Conservation (phyloP, 441 rosid species). For the Erodium trifolium region DNA sequence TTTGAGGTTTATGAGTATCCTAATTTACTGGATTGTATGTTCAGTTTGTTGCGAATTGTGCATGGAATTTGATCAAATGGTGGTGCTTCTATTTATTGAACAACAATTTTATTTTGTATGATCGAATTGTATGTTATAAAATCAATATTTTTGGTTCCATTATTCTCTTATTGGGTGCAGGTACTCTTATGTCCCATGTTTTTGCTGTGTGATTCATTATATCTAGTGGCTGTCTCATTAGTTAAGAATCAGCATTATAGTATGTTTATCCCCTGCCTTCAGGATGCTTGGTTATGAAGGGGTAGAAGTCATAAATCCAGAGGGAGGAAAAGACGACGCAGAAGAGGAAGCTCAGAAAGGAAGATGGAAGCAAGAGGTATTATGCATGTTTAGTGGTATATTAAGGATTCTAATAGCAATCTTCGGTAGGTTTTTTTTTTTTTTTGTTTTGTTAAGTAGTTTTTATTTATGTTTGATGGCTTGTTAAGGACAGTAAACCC, state of each 20-base stretch:
- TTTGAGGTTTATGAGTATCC: not conserved
- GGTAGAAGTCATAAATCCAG: slow-evolving; percentile 61
- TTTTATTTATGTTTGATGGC: not conserved
- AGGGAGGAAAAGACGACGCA: slow-evolving; percentile 64
- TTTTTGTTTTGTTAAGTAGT: not conserved
- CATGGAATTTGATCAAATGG: not conserved
- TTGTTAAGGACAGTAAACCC: slow-evolving; percentile 1
- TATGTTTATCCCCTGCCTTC: slow-evolving; percentile 7
- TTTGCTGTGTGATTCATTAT: not conserved
- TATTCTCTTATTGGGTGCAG: no score
- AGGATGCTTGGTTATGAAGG: slow-evolving; percentile 51
- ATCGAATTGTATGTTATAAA: not conserved
- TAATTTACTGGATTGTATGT: not conserved
- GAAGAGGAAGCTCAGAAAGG: slow-evolving; percentile 68
- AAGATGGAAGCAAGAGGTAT: slow-evolving; percentile 60
- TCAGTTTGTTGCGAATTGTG: not conserved
- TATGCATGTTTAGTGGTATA: not conserved
- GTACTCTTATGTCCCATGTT: no score
- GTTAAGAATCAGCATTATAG: not conserved
- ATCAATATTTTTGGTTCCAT: not conserved
- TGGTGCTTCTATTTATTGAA: not conserved
- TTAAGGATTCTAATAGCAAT: not conserved
- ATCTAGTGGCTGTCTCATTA: not conserved
- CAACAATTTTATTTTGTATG: not conserved
- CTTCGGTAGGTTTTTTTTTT: not conserved